A percentile compares a stretch with the other conserved stretches of the same genome.
phyloP scores from a whole-genome alignment of 2,329 filamentous ascomycete species.

The Xylogone sp. region DNA sequence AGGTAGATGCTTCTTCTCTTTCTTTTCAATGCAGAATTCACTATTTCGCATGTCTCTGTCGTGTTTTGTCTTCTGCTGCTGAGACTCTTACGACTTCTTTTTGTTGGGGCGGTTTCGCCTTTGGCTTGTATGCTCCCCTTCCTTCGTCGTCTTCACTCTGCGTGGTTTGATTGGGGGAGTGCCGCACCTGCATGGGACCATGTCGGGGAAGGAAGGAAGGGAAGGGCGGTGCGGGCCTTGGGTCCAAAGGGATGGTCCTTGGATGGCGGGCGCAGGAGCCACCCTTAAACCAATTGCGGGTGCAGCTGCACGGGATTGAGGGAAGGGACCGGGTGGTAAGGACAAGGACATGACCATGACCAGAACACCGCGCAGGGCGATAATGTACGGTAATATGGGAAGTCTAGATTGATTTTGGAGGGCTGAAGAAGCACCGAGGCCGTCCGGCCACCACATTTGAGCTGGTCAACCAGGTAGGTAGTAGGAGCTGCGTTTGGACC shows the following conservation, averaged over 20 bases:
- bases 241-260: background rate
- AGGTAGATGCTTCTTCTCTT: no score
- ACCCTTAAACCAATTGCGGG: background rate
- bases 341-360: background rate
- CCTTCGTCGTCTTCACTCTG: no score
- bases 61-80: no score
- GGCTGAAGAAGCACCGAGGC: background rate
- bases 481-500: background rate
- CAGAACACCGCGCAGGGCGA: background rate
- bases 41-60: no score
- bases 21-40: no score
- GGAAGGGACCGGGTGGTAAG: background rate
- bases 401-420: background rate
- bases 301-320: background rate
- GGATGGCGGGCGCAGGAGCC: background rate
- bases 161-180: background rate
- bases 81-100: no score
- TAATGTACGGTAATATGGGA: background rate
- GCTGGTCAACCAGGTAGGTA: background rate
- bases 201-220: background rate
- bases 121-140: background rate
- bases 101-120: background rate
- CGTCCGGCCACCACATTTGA: background rate
- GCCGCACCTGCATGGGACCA: background rate
- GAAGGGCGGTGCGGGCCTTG: background rate